Percentiles rank a stretch among this genome's conserved stretches.
Conservation (phyloP, 257 asterid genomes). For the Petunia axillaris region DNA sequence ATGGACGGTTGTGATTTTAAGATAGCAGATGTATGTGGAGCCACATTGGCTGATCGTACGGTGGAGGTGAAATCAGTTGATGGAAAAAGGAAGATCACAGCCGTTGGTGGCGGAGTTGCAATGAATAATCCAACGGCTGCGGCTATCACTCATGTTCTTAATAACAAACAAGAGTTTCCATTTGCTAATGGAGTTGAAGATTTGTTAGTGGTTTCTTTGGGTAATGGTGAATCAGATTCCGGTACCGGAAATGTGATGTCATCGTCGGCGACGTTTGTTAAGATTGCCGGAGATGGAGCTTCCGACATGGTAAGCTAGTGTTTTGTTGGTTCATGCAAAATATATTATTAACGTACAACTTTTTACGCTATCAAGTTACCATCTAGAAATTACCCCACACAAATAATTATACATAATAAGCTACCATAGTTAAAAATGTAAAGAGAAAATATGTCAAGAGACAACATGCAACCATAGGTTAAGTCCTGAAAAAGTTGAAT, state of each 20-base stretch:
- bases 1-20: constrained; percentile 76
- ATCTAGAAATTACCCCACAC: too few relatives aligned
- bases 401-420: too few relatives aligned
- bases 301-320: constrained; percentile 68
- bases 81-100: constrained; percentile 58
- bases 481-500: neutral
- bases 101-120: constrained; percentile 66
- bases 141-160: constrained; percentile 80
- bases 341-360: neutral
- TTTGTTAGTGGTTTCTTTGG: constrained; percentile 68
- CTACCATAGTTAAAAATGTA: too few relatives aligned
- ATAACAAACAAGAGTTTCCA: constrained; percentile 84
- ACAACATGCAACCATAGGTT: too few relatives aligned
- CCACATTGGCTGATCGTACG: constrained; percentile 48
- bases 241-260: constrained; percentile 25
- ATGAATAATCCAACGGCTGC: constrained; percentile 87
- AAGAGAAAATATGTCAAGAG: too few relatives aligned
- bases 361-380: too few relatives aligned
- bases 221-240: constrained; percentile 49
- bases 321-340: neutral
- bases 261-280: constrained; percentile 36
- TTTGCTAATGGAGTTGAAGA: constrained; percentile 63
- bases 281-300: constrained; percentile 77
- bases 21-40: constrained; percentile 60
- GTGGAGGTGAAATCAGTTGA: constrained; percentile 58